Percentiles rank a stretch among this genome's conserved stretches.
phyloP scores from a whole-genome alignment of 805 yeast species.

The Metschnikowia dekortorum region DNA sequence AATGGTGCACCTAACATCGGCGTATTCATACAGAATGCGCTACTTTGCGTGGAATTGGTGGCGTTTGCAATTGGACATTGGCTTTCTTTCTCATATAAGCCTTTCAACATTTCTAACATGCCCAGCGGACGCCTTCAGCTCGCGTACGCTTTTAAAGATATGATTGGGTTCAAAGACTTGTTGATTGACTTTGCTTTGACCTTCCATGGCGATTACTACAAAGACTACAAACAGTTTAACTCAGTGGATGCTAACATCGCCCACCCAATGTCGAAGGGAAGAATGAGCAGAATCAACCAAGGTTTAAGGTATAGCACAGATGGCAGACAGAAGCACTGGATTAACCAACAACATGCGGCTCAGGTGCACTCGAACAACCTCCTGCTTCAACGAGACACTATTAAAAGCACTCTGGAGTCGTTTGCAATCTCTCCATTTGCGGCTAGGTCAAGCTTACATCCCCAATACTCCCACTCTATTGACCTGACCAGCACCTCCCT shows the following conservation, averaged over 20 bases:
- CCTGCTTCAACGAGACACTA: constrained; percentile 6
- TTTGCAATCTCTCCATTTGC: constrained; percentile 16
- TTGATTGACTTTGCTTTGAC: constrained; percentile 73
- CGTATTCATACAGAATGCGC: constrained; percentile 66
- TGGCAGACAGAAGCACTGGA: constrained; percentile 83
- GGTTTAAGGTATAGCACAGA: constrained; percentile 79
- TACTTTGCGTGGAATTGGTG: constrained; percentile 78
- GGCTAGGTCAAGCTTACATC: constrained; percentile 3
- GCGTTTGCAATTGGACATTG: constrained; percentile 88
- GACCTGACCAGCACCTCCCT: constrained; percentile 29
- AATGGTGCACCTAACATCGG: constrained; percentile 39
- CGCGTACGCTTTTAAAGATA: constrained; percentile 66
- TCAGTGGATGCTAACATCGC: constrained; percentile 67
- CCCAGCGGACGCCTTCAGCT: constrained; percentile 68
- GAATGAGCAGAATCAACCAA: constrained; percentile 67
- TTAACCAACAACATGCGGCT: constrained; percentile 25
- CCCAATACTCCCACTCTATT: constrained; percentile 24
- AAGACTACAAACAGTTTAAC: constrained; percentile 76
- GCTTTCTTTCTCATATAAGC: constrained; percentile 74
- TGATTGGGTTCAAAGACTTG: constrained; percentile 73
- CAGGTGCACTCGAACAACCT: constrained; percentile 6
- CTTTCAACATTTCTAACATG: constrained; percentile 55
- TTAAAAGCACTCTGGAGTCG: constrained; percentile 28
- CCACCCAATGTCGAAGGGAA: constrained; percentile 61
- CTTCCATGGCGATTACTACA: constrained; percentile 63